Conservation (phyloP, 1,139 yeast species). For the Yamadazyma jaroonii region DNA sequence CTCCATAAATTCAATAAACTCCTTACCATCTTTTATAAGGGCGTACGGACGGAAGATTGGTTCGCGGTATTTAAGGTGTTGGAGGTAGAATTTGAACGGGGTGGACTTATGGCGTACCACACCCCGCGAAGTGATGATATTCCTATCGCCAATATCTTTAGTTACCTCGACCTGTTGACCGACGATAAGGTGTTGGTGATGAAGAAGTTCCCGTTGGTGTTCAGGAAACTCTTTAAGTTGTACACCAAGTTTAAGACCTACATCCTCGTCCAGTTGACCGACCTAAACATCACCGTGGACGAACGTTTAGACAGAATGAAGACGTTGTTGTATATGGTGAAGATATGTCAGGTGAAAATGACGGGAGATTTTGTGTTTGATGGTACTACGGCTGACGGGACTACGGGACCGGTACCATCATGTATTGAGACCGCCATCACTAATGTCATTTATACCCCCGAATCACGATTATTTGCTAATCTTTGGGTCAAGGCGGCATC, state of each 20-base stretch:
- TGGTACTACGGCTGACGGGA: conserved; percentile 22
- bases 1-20: conserved; percentile 64
- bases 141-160: conserved; percentile 61
- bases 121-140: conserved; percentile 49
- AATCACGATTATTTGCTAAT: conserved; percentile 63
- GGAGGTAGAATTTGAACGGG: conserved; percentile 57
- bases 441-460: conserved; percentile 77
- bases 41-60: conserved; percentile 76
- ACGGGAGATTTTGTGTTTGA: conserved; percentile 54
- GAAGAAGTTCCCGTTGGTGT: conserved; percentile 63
- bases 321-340: conserved; percentile 63
- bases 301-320: conserved; percentile 72
- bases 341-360: conserved; percentile 71
- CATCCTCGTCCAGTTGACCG: conserved; percentile 60
- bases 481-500: conserved; percentile 62
- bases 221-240: conserved; percentile 63
- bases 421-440: conserved; percentile 80
- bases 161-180: conserved; percentile 61
- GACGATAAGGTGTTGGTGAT: conserved; percentile 42
- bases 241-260: conserved; percentile 68
- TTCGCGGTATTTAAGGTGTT: conserved; percentile 67
- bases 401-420: conserved; percentile 64
- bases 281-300: conserved; percentile 50
- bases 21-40: conserved; percentile 56
- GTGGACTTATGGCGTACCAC: conserved; percentile 60